These are phyloP conservation scores for Solanum peruvianum DNA, from an alignment of 257 asterid species.

Conservation along the genomic window DNA sequence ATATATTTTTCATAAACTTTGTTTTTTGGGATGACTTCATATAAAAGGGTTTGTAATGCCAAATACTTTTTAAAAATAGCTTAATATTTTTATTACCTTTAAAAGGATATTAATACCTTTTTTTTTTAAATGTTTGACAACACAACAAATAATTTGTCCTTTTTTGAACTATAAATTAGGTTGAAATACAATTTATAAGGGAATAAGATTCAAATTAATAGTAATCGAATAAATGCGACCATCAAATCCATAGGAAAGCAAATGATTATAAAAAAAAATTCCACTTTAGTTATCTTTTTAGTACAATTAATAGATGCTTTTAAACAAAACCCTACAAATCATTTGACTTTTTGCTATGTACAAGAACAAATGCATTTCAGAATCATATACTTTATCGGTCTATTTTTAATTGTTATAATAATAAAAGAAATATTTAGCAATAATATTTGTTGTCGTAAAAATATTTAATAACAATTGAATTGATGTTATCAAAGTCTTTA, in stretches of 20 bases:
- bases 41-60: background rate
- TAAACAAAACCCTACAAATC: background rate
- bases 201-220: background rate
- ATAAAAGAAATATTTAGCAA: background rate
- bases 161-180: background rate
- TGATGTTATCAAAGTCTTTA: background rate
- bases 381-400: background rate
- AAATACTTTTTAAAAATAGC: background rate
- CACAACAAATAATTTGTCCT: background rate
- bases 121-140: background rate
- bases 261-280: background rate
- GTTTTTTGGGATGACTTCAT: background rate
- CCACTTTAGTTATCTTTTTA: background rate
- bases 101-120: background rate
- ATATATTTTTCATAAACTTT: background rate
- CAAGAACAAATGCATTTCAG: background rate
- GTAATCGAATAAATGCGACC: background rate
- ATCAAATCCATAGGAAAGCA: background rate
- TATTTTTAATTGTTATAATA: background rate
- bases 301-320: background rate
- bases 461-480: background rate
- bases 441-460: background rate
- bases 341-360: background rate
- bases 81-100: background rate
- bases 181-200: background rate